Evolutionary conservation across 768 basidiomycete species (phyloP), one percentile per base, ranked within the genome.

Genomic region (Russula sp.): DNA sequence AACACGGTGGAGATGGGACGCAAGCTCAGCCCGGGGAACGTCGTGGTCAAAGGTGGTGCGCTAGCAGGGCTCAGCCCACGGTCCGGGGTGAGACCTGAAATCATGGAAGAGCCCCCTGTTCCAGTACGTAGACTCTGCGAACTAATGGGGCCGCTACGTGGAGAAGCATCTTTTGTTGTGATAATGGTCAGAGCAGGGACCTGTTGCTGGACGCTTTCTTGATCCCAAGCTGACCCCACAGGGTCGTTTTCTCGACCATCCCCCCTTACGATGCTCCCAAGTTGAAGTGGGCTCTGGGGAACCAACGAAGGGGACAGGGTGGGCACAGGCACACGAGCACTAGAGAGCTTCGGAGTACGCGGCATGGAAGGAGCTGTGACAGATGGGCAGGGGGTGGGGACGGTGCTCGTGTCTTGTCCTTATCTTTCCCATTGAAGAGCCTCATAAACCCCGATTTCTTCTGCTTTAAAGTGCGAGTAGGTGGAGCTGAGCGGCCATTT

Each of bases 391-490:
- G 73, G 14, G 87, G 86, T 10, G 89, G 79, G 20, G 89, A 85
- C 7, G 85, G 85, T 1, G 81, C 81, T 9, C 75, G 73, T 5
- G 70, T 72, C 57, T 79, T 80, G 26, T 76, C 75, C 57, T 75
- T 75, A 22, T 76, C 76, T 71, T 80, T 83, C 22, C 80, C 79
- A 69, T 86, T 84, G 72, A 92, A 91, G 13, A 93, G 75, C 57
- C 87, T 79, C 86, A 92, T 83, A 71, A 93, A 90, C 3, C 82
- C 90, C 67, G 90, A 92, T 73, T 88, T 92, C 78, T 88, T 91
- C 64, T 87, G 87, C 69, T 83, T 89, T 56, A 92, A 73, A 2
- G 75, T 67, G 69, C 84, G 87, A 11, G 76, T 77, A 30, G 76
- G 70, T 55, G 72, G 26, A 18, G 40, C 61, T 8, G 57, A 28